Conservation (phyloP, 768 basidiomycete species). For the Russula ochroleuca region DNA sequence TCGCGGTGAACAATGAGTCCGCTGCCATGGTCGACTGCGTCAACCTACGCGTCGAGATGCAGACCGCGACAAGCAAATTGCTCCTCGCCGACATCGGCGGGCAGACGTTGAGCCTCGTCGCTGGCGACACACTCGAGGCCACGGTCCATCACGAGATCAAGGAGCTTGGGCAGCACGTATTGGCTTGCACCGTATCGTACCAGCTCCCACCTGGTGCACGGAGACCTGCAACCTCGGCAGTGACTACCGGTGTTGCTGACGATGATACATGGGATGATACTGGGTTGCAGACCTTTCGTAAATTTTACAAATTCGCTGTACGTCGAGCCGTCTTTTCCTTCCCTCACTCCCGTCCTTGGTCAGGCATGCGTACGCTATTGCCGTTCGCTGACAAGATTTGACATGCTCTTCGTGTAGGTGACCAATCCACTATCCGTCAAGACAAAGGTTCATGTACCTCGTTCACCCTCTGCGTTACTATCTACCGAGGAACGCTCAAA, state of each 20-base stretch:
- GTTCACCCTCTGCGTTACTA: constrained; percentile 67
- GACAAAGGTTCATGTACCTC: constrained; percentile 82
- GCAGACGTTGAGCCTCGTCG: constrained; percentile 42
- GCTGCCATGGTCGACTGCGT: constrained; percentile 59
- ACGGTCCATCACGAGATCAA: constrained; percentile 87
- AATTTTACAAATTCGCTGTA: constrained; percentile 90
- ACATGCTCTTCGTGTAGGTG: constrained; percentile 47
- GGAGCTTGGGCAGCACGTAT: constrained; percentile 86
- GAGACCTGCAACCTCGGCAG: constrained; percentile 46
- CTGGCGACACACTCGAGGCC: constrained; percentile 59
- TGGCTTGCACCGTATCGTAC: constrained; percentile 82
- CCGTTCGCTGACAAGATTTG: background rate
- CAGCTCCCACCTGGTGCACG: constrained; percentile 59
- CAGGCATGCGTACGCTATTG: background rate
- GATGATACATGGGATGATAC: constrained; percentile 43
- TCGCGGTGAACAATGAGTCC: constrained; percentile 80
- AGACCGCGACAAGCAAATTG: constrained; percentile 66
- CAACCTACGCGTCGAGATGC: constrained; percentile 75
- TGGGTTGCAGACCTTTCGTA: constrained; percentile 65
- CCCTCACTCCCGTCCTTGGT: background rate
- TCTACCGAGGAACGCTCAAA: constrained; percentile 65
- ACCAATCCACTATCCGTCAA: constrained; percentile 94
- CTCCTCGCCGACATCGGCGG: constrained; percentile 62
- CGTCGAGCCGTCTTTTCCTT: background rate
- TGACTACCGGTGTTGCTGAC: constrained; percentile 34